These are phyloP conservation scores for Persicaria maculosa DNA, from an alignment of 148 eudicot genomes.

Conservation along the genomic window DNA sequence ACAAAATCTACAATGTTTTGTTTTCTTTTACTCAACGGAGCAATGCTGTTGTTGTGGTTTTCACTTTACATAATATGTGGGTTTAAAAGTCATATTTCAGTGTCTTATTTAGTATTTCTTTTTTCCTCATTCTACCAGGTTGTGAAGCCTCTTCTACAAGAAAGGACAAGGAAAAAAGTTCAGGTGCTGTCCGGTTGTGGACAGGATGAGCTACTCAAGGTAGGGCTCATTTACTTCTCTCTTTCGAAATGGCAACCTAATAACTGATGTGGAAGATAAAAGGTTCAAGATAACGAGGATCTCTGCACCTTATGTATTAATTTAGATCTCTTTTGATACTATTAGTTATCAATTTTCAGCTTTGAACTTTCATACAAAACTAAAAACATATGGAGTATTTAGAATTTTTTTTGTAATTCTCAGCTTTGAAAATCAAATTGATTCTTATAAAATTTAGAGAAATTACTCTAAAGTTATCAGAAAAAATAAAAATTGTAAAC, in stretches of 20 bases:
- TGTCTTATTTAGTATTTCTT: background rate
- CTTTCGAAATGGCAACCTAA: background rate
- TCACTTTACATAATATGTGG: background rate
- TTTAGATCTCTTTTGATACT: background rate
- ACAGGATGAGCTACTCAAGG: constrained; percentile 67
- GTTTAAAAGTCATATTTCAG: background rate
- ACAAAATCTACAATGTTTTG: background rate
- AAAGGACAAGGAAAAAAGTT: constrained; percentile 73
- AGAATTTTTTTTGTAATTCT: background rate
- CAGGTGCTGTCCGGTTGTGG: constrained; percentile 75
- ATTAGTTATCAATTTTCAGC: no score
- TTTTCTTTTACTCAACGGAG: background rate
- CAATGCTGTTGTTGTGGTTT: background rate
- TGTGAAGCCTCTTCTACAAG: constrained; percentile 79
- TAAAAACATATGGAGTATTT: no score
- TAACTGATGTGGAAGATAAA: background rate
- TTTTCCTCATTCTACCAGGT: constrained; percentile 31
- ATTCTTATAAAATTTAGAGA: no score
- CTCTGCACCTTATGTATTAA: background rate
- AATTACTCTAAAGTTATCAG: background rate
- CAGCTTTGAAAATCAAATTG: background rate
- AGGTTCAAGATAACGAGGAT: background rate
- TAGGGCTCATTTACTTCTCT: constrained; percentile 14
- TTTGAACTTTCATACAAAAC: no score
- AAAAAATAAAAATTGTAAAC: background rate